Evolutionary conservation across 2,329 filamentous ascomycete genomes (phyloP), one percentile per base, ranked within the genome.

Genomic region (Dothistroma septosporum): DNA sequence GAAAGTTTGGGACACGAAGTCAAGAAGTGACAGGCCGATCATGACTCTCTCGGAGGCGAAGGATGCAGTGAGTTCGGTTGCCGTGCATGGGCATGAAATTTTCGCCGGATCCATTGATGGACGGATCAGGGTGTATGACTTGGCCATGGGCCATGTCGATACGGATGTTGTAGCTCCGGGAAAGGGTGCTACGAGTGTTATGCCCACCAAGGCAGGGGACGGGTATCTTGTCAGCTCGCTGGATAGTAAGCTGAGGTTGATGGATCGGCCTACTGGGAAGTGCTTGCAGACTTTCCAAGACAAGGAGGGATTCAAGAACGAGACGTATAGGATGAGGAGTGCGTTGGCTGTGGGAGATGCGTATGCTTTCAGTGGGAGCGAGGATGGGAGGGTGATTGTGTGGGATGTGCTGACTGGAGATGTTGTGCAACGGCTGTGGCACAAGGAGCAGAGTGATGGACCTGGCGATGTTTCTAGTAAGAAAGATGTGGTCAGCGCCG

Each of bases 351-450:
- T 85, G 32, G 86, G 84, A 64, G 93, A 96, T 75, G 87, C 85
- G 61, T 87, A 88, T 53, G 90, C 94, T 1, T 70, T 97, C 3
- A 89, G 86, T 55, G 93, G 93, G 8, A 91, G 92, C 69, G 92
- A 97, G 75, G 80, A 88, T 62, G 89, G 89, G 2, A 80, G 81
- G 69, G 76, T 92, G 8, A 87, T 87, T 78, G 90, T 86, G 1
- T 97, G 93, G 93, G 92, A 97, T 76, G 78, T 96, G 21, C 74
- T 96, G 58, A 88, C 83, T 6, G 92, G 91, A 1, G 83, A 86
- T 58, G 73, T 89, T 55, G 79, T 85, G 60, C 85, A 88, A 33
- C 85, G 79, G 65, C 76, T 96, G 6, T 76, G 73, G 37, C 79
- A 82, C 61, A 72, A 71, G 22, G 62, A 68, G 54, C 62, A 61